These are phyloP conservation scores for Phalaenopsis hybrid DNA, from an alignment of 116 monocot genomes.

Conservation along the genomic window DNA sequence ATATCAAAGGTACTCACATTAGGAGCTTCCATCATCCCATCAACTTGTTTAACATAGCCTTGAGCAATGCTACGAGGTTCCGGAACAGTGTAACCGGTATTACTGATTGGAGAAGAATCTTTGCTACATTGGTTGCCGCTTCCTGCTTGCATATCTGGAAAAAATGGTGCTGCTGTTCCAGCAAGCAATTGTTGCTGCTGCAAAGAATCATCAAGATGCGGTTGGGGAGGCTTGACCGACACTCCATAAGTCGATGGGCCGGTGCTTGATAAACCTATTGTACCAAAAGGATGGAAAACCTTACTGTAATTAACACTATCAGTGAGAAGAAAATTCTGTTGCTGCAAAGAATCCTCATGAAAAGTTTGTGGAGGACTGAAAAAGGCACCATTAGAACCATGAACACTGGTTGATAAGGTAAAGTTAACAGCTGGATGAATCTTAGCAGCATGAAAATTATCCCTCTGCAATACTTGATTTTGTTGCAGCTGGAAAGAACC, in stretches of 20 bases:
- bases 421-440: neutral
- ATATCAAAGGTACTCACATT: conserved; percentile 13
- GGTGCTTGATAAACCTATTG: conserved; percentile 18
- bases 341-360: conserved; percentile 15
- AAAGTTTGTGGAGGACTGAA: neutral
- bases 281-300: conserved; percentile 1
- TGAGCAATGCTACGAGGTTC: conserved; percentile 7
- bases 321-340: conserved; percentile 1
- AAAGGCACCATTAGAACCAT: neutral
- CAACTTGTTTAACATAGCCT: conserved; percentile 16
- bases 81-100: conserved; percentile 13
- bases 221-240: conserved; percentile 10
- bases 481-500: conserved; percentile 8
- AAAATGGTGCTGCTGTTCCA: neutral
- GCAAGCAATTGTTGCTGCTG: conserved; percentile 12
- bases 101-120: conserved; percentile 14
- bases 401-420: neutral
- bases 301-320: neutral
- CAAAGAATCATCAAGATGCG: conserved; percentile 11
- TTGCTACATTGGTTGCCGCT: conserved; percentile 6
- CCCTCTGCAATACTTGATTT: neutral
- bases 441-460: neutral
- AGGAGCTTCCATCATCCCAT: conserved; percentile 18
- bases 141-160: conserved; percentile 9
- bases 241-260: conserved; percentile 21